phyloP scores from a whole-genome alignment of 2,329 filamentous ascomycete genomes.

The Emergomyces orientalis region DNA sequence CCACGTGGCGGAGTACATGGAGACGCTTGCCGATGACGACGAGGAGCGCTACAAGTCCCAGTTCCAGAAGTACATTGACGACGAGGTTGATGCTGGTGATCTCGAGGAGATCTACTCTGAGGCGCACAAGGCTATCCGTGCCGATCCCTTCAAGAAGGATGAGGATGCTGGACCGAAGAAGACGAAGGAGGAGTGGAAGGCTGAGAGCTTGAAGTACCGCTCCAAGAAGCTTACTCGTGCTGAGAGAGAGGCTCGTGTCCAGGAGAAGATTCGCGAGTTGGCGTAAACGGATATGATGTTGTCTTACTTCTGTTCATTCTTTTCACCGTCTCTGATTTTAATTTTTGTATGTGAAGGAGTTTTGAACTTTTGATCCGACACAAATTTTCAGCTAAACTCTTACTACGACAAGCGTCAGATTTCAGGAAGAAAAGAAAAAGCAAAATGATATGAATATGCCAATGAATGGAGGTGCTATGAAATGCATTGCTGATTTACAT shows the following conservation, averaged over 20 bases:
- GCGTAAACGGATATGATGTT: slow-evolving; percentile 26
- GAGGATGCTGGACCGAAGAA: slow-evolving; percentile 70
- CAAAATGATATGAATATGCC: slow-evolving; percentile 1
- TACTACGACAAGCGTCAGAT: background rate
- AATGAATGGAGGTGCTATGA: background rate
- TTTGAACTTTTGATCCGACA: no score
- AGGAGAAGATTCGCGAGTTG: slow-evolving; percentile 84
- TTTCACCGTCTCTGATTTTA: background rate
- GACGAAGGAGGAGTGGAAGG: slow-evolving; percentile 95
- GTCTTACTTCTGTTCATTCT: background rate
- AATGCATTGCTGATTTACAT: background rate
- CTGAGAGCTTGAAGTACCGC: slow-evolving; percentile 85
- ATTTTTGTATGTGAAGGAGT: background rate
- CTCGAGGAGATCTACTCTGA: slow-evolving; percentile 94
- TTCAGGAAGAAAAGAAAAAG: background rate
- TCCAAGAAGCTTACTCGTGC: slow-evolving; percentile 68
- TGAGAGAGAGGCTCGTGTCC: slow-evolving; percentile 72
- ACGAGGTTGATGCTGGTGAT: slow-evolving; percentile 90
- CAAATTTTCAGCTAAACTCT: background rate
- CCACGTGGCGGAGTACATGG: slow-evolving; percentile 99
- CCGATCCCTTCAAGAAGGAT: slow-evolving; percentile 94
- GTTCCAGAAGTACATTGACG: slow-evolving; percentile 96
- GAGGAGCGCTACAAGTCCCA: slow-evolving; percentile 99
- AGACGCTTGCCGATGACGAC: slow-evolving; percentile 97
- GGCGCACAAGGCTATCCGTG: slow-evolving; percentile 92